phyloP scores from a whole-genome alignment of 768 basidiomycete genomes.

The Podaxis carcinomalis region DNA sequence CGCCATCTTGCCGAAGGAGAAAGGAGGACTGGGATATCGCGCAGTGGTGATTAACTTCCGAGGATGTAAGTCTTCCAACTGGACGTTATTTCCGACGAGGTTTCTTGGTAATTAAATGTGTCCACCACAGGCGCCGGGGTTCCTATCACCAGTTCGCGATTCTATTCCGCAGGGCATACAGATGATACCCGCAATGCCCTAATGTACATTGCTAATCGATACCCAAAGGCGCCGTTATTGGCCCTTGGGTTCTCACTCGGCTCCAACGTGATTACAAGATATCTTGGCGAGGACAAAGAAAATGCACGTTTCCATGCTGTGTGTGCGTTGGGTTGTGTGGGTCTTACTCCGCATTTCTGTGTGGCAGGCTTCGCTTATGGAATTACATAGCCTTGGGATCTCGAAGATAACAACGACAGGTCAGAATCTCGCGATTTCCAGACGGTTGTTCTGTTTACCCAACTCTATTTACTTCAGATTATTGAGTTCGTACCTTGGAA shows the following conservation, averaged over 20 bases:
- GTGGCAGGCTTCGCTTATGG: slow-evolving; percentile 15
- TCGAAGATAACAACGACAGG: slow-evolving; percentile 44
- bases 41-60: slow-evolving; percentile 90
- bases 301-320: slow-evolving; percentile 58
- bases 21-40: slow-evolving; percentile 89
- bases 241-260: slow-evolving; percentile 94
- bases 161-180: slow-evolving; percentile 88
- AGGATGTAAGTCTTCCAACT: slow-evolving; percentile 59
- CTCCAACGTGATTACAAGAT: slow-evolving; percentile 85
- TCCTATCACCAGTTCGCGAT: slow-evolving; percentile 73
- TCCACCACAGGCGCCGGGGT: slow-evolving; percentile 68
- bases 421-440: slow-evolving; percentile 23
- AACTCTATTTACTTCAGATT: slow-evolving; percentile 37
- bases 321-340: slow-evolving; percentile 71
- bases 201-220: slow-evolving; percentile 65
- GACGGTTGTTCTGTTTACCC: neutral
- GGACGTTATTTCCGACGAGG: neutral
- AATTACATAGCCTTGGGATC: slow-evolving; percentile 46
- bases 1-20: slow-evolving; percentile 60
- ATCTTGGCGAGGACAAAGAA: slow-evolving; percentile 80
- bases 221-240: slow-evolving; percentile 77
- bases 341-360: slow-evolving; percentile 24
- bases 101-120: slow-evolving; percentile 14
- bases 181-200: slow-evolving; percentile 84
- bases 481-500: slow-evolving; percentile 48